Conservation (phyloP, 2,329 filamentous ascomycete genomes). For the Blumeriella jaapii region DNA sequence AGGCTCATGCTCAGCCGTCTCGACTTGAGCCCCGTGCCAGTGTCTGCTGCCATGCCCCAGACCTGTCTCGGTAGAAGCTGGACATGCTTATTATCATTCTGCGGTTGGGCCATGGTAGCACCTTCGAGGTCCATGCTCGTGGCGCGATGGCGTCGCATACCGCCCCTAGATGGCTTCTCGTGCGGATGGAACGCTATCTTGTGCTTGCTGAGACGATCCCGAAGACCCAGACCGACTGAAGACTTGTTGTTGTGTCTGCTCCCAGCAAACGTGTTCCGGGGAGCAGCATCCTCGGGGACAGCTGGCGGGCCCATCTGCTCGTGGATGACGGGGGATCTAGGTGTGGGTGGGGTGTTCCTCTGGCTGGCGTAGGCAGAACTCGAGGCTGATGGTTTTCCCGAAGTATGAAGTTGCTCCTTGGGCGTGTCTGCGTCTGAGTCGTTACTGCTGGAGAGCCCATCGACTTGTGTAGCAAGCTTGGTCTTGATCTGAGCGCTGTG, state of each 20-base stretch:
- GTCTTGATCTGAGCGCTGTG: neutral
- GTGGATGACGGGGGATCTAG: neutral
- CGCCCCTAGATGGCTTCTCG: slow-evolving; percentile 8
- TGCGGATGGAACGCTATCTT: slow-evolving; percentile 14
- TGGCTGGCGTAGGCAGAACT: neutral
- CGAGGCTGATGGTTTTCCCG: neutral
- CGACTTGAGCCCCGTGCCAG: slow-evolving; percentile 65
- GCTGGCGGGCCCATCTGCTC: slow-evolving; percentile 15
- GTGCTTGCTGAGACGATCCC: slow-evolving; percentile 16
- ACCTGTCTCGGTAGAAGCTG: slow-evolving; percentile 30
- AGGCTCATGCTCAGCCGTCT: slow-evolving; percentile 65
- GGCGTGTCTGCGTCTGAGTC: no score
- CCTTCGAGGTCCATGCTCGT: slow-evolving; percentile 22
- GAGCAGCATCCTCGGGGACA: slow-evolving; percentile 10
- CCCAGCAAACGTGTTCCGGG: slow-evolving; percentile 28
- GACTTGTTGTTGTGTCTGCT: slow-evolving; percentile 37
- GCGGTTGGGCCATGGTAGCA: slow-evolving; percentile 13
- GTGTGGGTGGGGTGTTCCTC: neutral
- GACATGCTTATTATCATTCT: slow-evolving; percentile 21
- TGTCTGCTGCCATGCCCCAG: slow-evolving; percentile 52
- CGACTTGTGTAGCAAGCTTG: neutral
- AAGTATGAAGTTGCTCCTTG: no score
- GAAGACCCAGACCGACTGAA: slow-evolving; percentile 20
- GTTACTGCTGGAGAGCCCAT: no score
- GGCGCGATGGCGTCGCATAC: slow-evolving; percentile 12